These are phyloP conservation scores for Pichia gijzeniarum DNA, from an alignment of 805 yeast species.

Conservation along the genomic window DNA sequence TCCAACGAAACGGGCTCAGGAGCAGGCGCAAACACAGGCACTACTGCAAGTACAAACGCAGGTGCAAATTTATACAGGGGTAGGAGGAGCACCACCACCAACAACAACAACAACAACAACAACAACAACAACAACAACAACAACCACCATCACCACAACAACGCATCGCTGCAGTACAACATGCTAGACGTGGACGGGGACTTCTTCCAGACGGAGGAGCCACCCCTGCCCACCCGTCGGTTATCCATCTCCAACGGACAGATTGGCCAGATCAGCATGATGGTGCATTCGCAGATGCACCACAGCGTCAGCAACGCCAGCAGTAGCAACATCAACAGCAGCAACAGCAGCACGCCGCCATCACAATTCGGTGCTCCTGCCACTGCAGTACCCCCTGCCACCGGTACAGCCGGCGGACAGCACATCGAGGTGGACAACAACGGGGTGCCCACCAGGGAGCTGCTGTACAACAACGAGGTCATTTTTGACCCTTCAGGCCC, in stretches of 20 bases:
- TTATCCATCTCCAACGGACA: slow-evolving; percentile 82
- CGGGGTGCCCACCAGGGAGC: slow-evolving; percentile 41
- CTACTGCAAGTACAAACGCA: too few species aligned
- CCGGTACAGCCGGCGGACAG: not conserved
- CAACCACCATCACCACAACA: too few species aligned
- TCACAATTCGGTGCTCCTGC: not conserved
- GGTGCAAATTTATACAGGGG: too few species aligned
- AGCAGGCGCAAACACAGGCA: too few species aligned
- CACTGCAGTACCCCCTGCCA: too few species aligned
- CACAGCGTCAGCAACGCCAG: slow-evolving; percentile 12
- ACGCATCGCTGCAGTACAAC: too few species aligned
- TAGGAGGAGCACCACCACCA: too few species aligned
- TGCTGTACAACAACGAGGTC: slow-evolving; percentile 50
- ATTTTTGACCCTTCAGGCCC: slow-evolving; percentile 52
- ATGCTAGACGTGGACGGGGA: not conserved
- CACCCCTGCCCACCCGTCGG: slow-evolving; percentile 43
- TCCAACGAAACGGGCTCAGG: too few species aligned
- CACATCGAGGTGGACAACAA: slow-evolving; percentile 23
- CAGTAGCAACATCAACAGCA: not conserved
- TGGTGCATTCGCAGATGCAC: slow-evolving; percentile 21
- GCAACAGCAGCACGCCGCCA: slow-evolving; percentile 9
- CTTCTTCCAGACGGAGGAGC: not conserved
- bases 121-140: too few species aligned
- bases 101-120: too few species aligned
- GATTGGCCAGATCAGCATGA: slow-evolving; percentile 57